Base-by-base conservation (phyloP, 2,329 filamentous ascomycete species). In the Ascochyta lentis region DNA sequence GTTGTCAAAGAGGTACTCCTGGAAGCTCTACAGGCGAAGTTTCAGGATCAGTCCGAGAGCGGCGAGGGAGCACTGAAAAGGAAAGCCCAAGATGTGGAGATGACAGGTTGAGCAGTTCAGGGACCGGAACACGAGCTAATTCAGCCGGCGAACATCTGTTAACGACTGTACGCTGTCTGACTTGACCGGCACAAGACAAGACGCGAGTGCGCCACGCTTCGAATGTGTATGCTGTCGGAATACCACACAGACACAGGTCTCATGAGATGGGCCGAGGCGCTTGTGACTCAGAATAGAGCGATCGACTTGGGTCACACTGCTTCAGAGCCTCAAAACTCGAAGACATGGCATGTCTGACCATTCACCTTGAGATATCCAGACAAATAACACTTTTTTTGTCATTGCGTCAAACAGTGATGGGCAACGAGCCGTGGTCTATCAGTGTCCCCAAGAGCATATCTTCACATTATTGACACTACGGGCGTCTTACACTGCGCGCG, bases 1-100 rank as follows among this genome's bases (percentile, higher is more conserved):
- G 86, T 89, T 37, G 77, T 89, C 45, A 81, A 81, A 46, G 85
- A 86, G 51, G 85, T 86, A 49, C 77, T 89, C 15, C 83, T 81
- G 51, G 87, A 89, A 47, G 64, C 68, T 44, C 51, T 74, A 15
- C 63, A 71, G 49, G 61, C 65, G 22, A 76, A 75, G 49, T 71
- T 73, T 34, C 63, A 69, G 34, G 61, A 45, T 13, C 61, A 70
- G 41, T 47, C 54, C 7, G 60, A 61, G 12, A 44, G 42, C 26
- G 48, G 47, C 29, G 65, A 65, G 10, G 53, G 49, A n/a, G 53
- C 58, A 6, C 43, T 60, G 33, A 70, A 72, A 52, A 65, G 69
- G 51, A 72, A 69, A 56, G 59, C 56, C 16, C 61, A 61, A 35
- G 70, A 75, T 42, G 68, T 72, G 19, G 70, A 74, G 35, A 73